Evolutionary conservation across 2,329 filamentous ascomycete genomes (phyloP).

Genomic region (Geosmithia flava): DNA sequence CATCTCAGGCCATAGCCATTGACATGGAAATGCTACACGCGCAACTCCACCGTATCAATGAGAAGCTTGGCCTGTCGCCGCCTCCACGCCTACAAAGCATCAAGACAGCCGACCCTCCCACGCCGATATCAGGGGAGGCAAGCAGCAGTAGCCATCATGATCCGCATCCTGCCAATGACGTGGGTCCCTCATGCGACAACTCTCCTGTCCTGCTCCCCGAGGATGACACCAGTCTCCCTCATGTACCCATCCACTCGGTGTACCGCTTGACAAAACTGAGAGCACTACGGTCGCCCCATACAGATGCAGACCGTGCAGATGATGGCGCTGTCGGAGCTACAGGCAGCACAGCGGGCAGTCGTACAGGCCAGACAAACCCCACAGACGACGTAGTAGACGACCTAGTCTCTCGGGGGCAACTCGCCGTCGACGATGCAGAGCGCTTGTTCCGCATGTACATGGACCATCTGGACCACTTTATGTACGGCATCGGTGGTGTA

Average conservation of each 20-base stretch:
- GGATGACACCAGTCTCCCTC: conserved; percentile 21
- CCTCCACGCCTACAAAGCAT: background rate
- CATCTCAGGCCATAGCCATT: conserved; percentile 4
- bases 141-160: background rate
- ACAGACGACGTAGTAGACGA: conserved; percentile 7
- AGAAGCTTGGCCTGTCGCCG: background rate
- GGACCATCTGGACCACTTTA: conserved; percentile 33
- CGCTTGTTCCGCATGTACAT: conserved; percentile 37
- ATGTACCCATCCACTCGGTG: conserved; percentile 24
- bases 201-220: conserved; percentile 8
- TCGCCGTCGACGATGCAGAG: conserved; percentile 34
- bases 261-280: conserved; percentile 24
- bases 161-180: conserved; percentile 1
- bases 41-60: conserved; percentile 3
- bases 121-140: background rate
- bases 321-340: background rate
- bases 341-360: background rate
- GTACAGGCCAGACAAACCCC: background rate
- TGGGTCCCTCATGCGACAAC: conserved; percentile 9
- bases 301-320: background rate
- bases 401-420: conserved; percentile 23
- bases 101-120: background rate
- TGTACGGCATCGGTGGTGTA: conserved; percentile 36
- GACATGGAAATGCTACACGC: conserved; percentile 6
- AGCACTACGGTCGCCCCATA: conserved; percentile 20